phyloP scores from a whole-genome alignment of 2,329 filamentous ascomycete species.

The Venturia effusa region DNA sequence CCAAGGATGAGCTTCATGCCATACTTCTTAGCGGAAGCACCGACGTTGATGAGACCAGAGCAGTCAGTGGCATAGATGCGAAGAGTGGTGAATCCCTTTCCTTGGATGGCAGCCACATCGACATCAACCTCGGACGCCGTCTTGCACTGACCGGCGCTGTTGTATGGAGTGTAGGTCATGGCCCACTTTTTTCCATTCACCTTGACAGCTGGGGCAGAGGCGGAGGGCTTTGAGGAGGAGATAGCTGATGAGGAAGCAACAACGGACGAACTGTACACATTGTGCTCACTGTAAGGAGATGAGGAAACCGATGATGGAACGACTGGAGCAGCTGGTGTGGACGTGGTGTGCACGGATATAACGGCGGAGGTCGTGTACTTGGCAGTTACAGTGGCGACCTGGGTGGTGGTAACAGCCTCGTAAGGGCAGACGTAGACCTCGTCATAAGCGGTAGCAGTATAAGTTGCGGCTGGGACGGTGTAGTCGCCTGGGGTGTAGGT shows the following conservation, averaged over 20 bases:
- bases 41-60: conserved; percentile 65
- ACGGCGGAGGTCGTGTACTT: conserved; percentile 13
- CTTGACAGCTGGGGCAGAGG: conserved; percentile 16
- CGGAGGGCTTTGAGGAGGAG: background rate
- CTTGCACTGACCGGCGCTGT: conserved; percentile 32
- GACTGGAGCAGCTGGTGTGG: conserved; percentile 6
- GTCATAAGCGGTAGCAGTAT: conserved; percentile 59
- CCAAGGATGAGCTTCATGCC: conserved; percentile 76
- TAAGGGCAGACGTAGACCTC: conserved; percentile 63
- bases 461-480: conserved; percentile 53
- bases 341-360: background rate
- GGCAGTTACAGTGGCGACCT: conserved; percentile 12
- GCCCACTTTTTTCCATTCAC: conserved; percentile 36
- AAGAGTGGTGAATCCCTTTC: conserved; percentile 48
- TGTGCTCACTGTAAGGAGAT: too few species aligned
- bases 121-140: conserved; percentile 24
- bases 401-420: conserved; percentile 14
- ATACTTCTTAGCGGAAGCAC: conserved; percentile 52
- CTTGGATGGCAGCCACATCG: conserved; percentile 33
- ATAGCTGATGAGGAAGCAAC: background rate
- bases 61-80: conserved; percentile 93
- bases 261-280: background rate
- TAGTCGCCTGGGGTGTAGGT: conserved; percentile 36
- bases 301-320: background rate
- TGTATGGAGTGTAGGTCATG: conserved; percentile 40